These are phyloP conservation scores for Kokia cookei DNA, from an alignment of 441 rosid genomes.

Conservation along the genomic window DNA sequence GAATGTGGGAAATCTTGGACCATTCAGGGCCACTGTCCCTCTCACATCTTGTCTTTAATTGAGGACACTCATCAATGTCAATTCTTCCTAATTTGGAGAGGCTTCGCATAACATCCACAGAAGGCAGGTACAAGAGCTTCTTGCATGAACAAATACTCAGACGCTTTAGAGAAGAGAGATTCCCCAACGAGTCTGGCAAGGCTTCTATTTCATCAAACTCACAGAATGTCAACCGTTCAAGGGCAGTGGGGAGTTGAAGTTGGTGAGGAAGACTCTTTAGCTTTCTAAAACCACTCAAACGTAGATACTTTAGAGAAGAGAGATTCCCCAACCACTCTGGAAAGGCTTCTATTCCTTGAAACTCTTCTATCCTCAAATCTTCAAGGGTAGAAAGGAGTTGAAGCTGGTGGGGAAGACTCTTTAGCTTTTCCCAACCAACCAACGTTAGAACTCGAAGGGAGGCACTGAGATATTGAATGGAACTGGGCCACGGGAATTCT, in stretches of 20 bases:
- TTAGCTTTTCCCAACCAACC: neutral
- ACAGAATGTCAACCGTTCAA: neutral
- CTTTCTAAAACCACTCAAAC: neutral
- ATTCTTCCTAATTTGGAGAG: neutral
- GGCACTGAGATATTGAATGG: neutral
- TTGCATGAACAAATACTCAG: neutral
- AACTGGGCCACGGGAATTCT: slow-evolving; percentile 8
- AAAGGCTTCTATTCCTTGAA: neutral
- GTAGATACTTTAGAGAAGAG: neutral
- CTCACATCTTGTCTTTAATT: neutral
- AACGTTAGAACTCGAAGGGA: slow-evolving; percentile 2
- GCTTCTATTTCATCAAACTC: neutral
- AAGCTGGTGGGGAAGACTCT: neutral
- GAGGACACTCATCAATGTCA: neutral
- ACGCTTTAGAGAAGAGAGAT: slow-evolving; percentile 7
- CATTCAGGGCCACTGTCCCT: neutral
- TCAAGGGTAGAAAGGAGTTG: neutral
- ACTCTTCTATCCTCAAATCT: neutral
- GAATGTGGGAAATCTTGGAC: neutral
- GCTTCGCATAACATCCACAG: neutral
- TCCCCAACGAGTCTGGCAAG: slow-evolving; percentile 27
- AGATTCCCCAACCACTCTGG: neutral
- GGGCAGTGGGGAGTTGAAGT: neutral
- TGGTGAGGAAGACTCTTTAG: neutral
- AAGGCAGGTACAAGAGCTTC: neutral